These are phyloP conservation scores for Mycena haematopus DNA, from an alignment of 768 basidiomycete genomes.

Conservation along the genomic window DNA sequence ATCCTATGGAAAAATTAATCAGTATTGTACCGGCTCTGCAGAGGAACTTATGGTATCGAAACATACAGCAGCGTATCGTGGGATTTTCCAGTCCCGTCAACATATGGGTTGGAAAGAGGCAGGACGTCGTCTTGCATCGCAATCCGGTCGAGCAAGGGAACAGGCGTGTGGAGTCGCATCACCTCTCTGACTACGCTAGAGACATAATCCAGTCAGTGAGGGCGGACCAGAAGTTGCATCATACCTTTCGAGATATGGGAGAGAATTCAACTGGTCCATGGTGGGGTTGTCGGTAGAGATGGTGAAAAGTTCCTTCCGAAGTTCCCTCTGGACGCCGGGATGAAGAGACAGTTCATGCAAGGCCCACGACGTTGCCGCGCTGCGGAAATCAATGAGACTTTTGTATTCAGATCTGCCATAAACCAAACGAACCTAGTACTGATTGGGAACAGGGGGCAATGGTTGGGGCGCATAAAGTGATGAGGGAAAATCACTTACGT, in stretches of 20 bases:
- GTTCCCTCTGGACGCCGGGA: constrained; percentile 45
- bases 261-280: constrained; percentile 50
- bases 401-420: too few relatives aligned
- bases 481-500: neutral
- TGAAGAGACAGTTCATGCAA: constrained; percentile 47
- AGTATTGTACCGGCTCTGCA: too few relatives aligned
- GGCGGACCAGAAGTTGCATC: neutral
- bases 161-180: constrained; percentile 61
- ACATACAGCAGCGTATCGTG: constrained; percentile 42
- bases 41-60: too few relatives aligned
- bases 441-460: too few relatives aligned
- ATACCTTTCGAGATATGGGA: constrained; percentile 47
- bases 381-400: too few relatives aligned
- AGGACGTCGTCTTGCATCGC: constrained; percentile 61
- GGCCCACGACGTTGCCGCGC: constrained; percentile 48
- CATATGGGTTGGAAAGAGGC: constrained; percentile 49
- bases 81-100: constrained; percentile 48
- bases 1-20: constrained; percentile 35
- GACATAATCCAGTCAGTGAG: neutral
- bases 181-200: constrained; percentile 59
- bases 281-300: constrained; percentile 43
- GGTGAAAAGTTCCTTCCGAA: constrained; percentile 50
- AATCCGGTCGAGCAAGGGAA: constrained; percentile 48
- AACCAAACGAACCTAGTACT: too few relatives aligned
- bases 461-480: too few relatives aligned